Base-by-base conservation (phyloP, 768 basidiomycete genomes). In the Amanita inopinata region DNA sequence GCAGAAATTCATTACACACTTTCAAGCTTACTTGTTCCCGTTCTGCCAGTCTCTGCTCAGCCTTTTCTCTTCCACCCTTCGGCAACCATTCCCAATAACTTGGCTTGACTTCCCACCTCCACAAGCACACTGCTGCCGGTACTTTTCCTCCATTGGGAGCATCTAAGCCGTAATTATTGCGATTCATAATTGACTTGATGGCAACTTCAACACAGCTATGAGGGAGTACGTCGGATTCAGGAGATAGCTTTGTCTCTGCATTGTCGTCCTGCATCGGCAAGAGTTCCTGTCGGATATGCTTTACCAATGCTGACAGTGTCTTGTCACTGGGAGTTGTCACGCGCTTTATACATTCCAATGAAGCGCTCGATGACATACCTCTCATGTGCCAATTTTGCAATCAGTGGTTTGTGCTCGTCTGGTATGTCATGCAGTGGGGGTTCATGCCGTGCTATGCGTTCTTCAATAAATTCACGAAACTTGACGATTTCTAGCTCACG, bases 81-180 rank as follows among this genome's bases (percentile, higher is more conserved):
- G 85, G 83, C 23, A 91, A 57, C 74, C 80, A 82, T 43, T 74
- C 67, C 45, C 64, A 62, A 48, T 71, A 66, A 14, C 68, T 51
- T 2, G 74, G 69, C 51, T 74, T 76, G 8, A 85, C 79, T 57
- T 94, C 91, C 91, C 90, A 94, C 39, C 85, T 68, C 88, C 87
- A 93, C 15, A 83, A 64, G 48, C 74, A 80, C 24, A 86, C 61
- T n/a, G 73, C 63, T 5, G 80, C 74, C 10, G 82, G 79, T 15
- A 66, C 53, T 55, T 73, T 84, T 40, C 64, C 63, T 25, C 73
- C 73, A 7, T 61, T 53, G 12, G 62, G 53, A 2, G 63, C 60
- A 40, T 86, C 78, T 4, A 92, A 59, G 1, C 91, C 91, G 53
- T 93, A 93, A 58, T 94, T 92, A 19, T 71, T 74, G 11, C 91